Conservation (phyloP, 1,284 basidiomycete genomes). For the Malassezia globosa region DNA sequence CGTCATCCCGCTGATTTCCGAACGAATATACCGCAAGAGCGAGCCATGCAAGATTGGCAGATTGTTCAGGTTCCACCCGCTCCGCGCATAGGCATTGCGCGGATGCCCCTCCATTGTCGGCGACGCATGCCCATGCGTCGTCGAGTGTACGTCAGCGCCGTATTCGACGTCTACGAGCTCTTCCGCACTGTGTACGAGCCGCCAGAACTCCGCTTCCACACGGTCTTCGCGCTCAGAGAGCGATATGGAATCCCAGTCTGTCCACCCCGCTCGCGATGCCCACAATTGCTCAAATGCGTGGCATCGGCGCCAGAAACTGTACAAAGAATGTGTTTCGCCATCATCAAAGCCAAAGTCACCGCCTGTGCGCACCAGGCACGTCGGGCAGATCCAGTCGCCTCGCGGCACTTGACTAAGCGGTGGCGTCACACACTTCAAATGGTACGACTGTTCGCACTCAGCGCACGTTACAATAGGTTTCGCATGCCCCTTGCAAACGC, state of each 20-base stretch:
- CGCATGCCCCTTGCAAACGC: slow-evolving; percentile 52
- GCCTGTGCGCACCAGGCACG: slow-evolving; percentile 83
- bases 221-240: slow-evolving; percentile 65
- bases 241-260: slow-evolving; percentile 49
- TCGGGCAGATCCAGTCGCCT: slow-evolving; percentile 91
- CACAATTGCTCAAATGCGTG: slow-evolving; percentile 65
- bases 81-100: slow-evolving; percentile 69
- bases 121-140: slow-evolving; percentile 91
- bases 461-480: slow-evolving; percentile 90
- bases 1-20: slow-evolving; percentile 98
- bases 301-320: slow-evolving; percentile 84
- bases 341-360: slow-evolving; percentile 98
- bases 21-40: slow-evolving; percentile 79
- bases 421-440: slow-evolving; percentile 90
- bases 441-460: slow-evolving; percentile 87
- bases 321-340: slow-evolving; percentile 84
- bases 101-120: slow-evolving; percentile 89
- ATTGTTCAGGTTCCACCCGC: slow-evolving; percentile 97
- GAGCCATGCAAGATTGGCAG: slow-evolving; percentile 81
- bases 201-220: slow-evolving; percentile 93
- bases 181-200: slow-evolving; percentile 72
- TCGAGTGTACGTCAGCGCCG: slow-evolving; percentile 94
- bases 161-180: slow-evolving; percentile 98
- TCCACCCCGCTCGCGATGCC: slow-evolving; percentile 50
- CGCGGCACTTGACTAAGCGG: slow-evolving; percentile 72